A percentile compares a stretch with the other conserved stretches of the same genome.
Evolutionary conservation across 2,329 filamentous ascomycete genomes (phyloP).

Genomic region (Penicillium freii): DNA sequence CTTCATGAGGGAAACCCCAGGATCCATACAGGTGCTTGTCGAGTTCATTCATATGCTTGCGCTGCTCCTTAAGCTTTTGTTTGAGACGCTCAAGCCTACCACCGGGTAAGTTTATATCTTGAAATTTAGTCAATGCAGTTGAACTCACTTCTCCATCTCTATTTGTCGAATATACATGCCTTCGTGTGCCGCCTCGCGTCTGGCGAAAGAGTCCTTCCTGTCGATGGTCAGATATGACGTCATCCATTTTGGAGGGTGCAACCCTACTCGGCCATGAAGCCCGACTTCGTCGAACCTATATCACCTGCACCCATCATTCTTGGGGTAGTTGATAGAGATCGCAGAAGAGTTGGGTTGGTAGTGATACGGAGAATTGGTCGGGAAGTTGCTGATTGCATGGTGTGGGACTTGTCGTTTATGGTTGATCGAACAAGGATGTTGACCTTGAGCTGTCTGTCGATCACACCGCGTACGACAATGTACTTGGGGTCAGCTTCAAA

Average conservation of each 20-base stretch:
- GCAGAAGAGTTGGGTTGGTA: slow-evolving; percentile 4
- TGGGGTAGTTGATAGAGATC: slow-evolving; percentile 19
- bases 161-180: slow-evolving; percentile 18
- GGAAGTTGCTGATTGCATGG: slow-evolving; percentile 17
- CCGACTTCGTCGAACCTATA: slow-evolving; percentile 23
- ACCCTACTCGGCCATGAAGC: slow-evolving; percentile 30
- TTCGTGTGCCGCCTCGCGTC: slow-evolving; percentile 21
- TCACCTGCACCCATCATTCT: slow-evolving; percentile 26
- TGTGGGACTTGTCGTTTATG: not conserved
- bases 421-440: no score
- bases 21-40: slow-evolving; percentile 28
- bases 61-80: slow-evolving; percentile 24
- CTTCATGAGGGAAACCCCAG: not conserved
- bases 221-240: slow-evolving; percentile 18
- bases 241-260: slow-evolving; percentile 10
- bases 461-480: not conserved
- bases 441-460: not conserved
- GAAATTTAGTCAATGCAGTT: not conserved
- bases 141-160: slow-evolving; percentile 24
- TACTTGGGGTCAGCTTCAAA: not conserved
- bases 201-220: slow-evolving; percentile 25
- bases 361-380: slow-evolving; percentile 21
- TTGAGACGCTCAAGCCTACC: slow-evolving; percentile 19
- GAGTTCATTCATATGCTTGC: slow-evolving; percentile 27
- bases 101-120: not conserved